phyloP scores from a whole-genome alignment of 2,329 filamentous ascomycete species.

The Microcera coccophila region DNA sequence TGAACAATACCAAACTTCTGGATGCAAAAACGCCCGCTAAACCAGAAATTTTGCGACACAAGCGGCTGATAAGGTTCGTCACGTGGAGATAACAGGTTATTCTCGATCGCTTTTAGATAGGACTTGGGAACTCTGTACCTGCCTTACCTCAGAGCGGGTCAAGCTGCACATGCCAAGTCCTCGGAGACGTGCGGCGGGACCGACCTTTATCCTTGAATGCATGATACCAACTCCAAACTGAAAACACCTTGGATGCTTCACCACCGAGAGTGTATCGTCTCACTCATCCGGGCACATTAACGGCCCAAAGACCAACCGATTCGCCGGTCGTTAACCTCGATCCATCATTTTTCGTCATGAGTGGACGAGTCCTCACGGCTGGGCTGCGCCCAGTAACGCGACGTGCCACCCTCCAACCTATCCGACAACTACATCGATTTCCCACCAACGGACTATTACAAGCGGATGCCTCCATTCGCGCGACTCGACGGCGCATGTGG shows the following conservation, averaged over 20 bases:
- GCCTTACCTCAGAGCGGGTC: constrained; percentile 13
- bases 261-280: constrained; percentile 14
- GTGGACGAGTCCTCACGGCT: constrained; percentile 55
- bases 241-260: constrained; percentile 19
- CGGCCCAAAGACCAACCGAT: constrained; percentile 22
- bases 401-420: constrained; percentile 51
- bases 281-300: constrained; percentile 20
- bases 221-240: constrained; percentile 22
- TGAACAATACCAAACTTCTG: not conserved
- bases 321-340: constrained; percentile 15
- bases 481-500: constrained; percentile 64
- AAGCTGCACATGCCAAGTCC: constrained; percentile 16
- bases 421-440: constrained; percentile 63
- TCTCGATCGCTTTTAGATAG: not conserved
- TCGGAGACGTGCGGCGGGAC: constrained; percentile 12
- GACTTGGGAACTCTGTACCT: too few relatives aligned
- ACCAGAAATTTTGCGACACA: constrained; percentile 34
- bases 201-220: constrained; percentile 11
- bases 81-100: constrained; percentile 32
- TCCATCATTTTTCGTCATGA: constrained; percentile 28
- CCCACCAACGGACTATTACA: constrained; percentile 66
- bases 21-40: constrained; percentile 16
- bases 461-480: constrained; percentile 59
- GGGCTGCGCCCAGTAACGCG: constrained; percentile 65
- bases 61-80: constrained; percentile 26